Evolutionary conservation across 106 monocot species (phyloP), one percentile per base, ranked within the genome.

Genomic region (Dendrobium catenatum): DNA sequence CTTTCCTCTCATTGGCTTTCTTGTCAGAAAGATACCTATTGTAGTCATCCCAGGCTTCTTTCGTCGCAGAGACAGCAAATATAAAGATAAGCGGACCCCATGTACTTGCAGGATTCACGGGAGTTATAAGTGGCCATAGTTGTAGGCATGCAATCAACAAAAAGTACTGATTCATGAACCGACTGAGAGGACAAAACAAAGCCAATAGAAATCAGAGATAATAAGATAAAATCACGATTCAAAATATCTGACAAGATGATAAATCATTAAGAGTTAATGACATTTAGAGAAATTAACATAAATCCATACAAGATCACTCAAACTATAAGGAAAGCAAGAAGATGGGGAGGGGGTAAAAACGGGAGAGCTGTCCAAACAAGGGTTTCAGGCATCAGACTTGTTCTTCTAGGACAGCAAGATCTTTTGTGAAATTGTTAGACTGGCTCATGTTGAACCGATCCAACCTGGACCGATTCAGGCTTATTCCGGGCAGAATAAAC

Each of bases 41-140:
- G 80, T 98, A 98, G 84, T 98, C 98, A 93, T 98, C 98, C 98
- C 94, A 98, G 43, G 94, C 94, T 83, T 98, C 98, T 85, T 98
- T 98, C 31, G 92, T 84, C 58, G 98, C 94, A 81, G 98, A 98
- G 13, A 98, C 91, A 10, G 93, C 79, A 89, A 98, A 98, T 46
- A 98, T 98, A 87, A 98, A 85, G 64, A 94, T 87, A 77, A 98
- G 89, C 42, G 98, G 98, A 78, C 90, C 98, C 98, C 98, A 98
- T 76, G 94, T 94, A 74, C 92, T 98, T 79, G 92, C 94, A 79
- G 98, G 98, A 86, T 92, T 98, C 48, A 98, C 98, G 75, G 98
- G 98, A 76, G 98, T 94, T 68, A 98, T 98, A 58, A 91, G 92
- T 48, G 93, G 86, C 94, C 98, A 98, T 27, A 98, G 81, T 76